Percentiles rank a stretch among this genome's conserved stretches.
phyloP scores from a whole-genome alignment of 768 basidiomycete species.

The Phanerodontia chrysosporium region DNA sequence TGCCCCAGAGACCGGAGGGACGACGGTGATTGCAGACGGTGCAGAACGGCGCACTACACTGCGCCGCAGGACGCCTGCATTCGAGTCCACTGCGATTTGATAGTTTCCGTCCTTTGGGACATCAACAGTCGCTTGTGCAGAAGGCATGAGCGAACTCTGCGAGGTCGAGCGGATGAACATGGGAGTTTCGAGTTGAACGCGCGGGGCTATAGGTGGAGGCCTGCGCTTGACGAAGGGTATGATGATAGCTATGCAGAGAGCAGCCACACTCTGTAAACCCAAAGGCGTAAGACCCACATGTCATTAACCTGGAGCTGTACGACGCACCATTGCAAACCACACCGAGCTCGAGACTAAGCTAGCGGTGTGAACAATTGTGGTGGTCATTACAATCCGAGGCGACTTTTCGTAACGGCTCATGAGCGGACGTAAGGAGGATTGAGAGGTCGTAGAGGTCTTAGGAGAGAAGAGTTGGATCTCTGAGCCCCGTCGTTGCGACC shows the following conservation, averaged over 20 bases:
- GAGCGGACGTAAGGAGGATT: neutral
- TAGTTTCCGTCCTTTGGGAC: neutral
- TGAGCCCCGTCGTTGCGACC: neutral
- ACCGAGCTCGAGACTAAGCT: slow-evolving; percentile 1
- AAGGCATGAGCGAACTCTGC: neutral
- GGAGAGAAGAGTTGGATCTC: neutral
- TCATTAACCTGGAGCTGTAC: no score
- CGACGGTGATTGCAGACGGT: neutral
- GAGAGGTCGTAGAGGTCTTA: neutral
- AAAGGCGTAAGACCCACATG: no score
- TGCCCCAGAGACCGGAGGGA: slow-evolving; percentile 6
- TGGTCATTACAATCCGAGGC: slow-evolving; percentile 6
- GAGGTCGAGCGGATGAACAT: neutral
- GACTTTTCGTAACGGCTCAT: slow-evolving; percentile 8
- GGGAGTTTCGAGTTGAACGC: neutral
- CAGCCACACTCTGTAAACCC: slow-evolving; percentile 5
- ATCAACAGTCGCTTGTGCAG: neutral
- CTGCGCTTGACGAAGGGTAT: slow-evolving; percentile 3
- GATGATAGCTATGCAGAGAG: neutral
- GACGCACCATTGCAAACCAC: slow-evolving; percentile 13
- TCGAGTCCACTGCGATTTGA: neutral
- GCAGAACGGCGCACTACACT: neutral
- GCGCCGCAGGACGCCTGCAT: neutral
- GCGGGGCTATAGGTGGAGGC: neutral
- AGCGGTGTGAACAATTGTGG: slow-evolving; percentile 2